Evolutionary conservation across 352 stramenopile species (phyloP).

Genomic region (Phytophthora syringae): DNA sequence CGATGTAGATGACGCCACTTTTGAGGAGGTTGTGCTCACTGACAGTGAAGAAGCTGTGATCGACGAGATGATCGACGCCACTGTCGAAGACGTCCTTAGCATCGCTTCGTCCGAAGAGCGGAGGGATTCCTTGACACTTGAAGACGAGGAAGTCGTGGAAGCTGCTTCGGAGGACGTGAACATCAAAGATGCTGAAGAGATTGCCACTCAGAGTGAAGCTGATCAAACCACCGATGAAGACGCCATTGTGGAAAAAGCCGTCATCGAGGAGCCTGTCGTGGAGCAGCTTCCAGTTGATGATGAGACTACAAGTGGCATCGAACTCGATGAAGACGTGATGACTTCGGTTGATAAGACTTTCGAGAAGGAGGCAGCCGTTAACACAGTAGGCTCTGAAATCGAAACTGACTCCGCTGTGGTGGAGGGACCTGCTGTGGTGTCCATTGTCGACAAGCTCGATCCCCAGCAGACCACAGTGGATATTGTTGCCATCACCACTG

Average conservation of each 20-base stretch:
- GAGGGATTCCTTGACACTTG: conserved; percentile 13
- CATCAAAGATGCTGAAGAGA: not conserved
- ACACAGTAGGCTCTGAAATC: too few species aligned
- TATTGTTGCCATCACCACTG: too few species aligned
- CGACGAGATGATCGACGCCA: conserved; percentile 12
- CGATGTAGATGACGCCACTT: not conserved
- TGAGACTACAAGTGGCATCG: not conserved
- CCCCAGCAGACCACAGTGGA: too few species aligned
- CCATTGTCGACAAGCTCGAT: too few species aligned
- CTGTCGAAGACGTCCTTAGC: conserved; percentile 16
- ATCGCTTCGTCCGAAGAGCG: conserved; percentile 12
- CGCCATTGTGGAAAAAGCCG: too few species aligned
- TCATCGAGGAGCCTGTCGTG: too few species aligned
- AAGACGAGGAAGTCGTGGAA: not conserved
- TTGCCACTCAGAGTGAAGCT: not conserved
- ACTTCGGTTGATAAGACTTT: too few species aligned
- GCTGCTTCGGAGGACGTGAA: not conserved
- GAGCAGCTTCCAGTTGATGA: not conserved
- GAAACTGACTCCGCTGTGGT: too few species aligned
- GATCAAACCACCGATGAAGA: too few species aligned
- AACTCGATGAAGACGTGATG: too few species aligned
- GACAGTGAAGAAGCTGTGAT: conserved; percentile 15
- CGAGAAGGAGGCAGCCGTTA: not conserved
- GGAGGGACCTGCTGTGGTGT: too few species aligned
- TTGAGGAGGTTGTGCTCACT: conserved; percentile 1